A percentile compares a stretch with the other conserved stretches of the same genome.
Evolutionary conservation across 441 rosid genomes (phyloP).

Genomic region (Erodium chrysanthum): DNA sequence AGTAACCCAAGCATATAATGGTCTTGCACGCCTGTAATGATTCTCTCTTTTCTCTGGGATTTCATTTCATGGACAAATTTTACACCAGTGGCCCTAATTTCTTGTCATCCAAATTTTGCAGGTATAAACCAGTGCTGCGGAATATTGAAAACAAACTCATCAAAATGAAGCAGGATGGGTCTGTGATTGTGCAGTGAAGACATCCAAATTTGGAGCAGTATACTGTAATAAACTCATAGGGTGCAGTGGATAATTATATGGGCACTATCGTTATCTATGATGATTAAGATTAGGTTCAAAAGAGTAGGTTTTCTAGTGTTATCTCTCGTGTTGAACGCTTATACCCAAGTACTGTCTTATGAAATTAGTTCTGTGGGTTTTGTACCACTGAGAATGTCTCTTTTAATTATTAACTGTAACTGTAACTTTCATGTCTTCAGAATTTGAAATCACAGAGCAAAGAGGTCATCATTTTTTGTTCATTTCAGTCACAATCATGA

Average conservation of each 20-base stretch:
- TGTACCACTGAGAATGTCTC: no score
- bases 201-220: background rate
- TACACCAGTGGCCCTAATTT: background rate
- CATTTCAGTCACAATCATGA: no score
- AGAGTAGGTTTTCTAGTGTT: background rate
- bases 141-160: constrained; percentile 73
- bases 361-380: background rate
- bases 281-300: background rate
- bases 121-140: constrained; percentile 76
- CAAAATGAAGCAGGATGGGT: constrained; percentile 78
- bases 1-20: constrained; percentile 68
- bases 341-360: background rate
- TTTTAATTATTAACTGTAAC: no score
- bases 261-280: no score
- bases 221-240: background rate
- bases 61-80: background rate
- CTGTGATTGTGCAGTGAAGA: constrained; percentile 37
- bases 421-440: no score
- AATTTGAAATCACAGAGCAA: no score
- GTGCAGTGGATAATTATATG: background rate
- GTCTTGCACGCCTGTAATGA: constrained; percentile 66
- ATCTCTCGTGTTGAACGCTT: background rate
- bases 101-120: constrained; percentile 27
- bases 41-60: background rate
- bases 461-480: no score